Percentiles rank a stretch among this genome's conserved stretches.
Conservation (phyloP, 805 yeast species). For the Lipomyces sp. region DNA sequence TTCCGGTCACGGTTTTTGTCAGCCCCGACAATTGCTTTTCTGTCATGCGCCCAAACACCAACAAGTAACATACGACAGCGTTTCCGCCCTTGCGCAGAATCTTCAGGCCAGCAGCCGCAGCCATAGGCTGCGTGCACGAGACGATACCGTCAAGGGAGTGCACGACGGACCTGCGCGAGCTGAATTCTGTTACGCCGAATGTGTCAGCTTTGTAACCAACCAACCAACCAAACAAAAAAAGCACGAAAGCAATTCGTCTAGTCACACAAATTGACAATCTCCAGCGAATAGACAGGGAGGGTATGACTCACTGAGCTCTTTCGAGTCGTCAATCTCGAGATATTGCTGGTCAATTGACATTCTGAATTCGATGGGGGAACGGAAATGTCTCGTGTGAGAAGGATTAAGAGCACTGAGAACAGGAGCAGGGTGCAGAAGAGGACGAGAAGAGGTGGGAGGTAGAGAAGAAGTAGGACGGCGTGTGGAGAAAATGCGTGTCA, state of each 20-base stretch:
- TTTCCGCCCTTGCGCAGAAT: slow-evolving; percentile 71
- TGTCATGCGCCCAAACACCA: not conserved
- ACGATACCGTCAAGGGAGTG: slow-evolving; percentile 71
- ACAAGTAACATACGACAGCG: slow-evolving; percentile 34
- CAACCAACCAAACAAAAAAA: not conserved
- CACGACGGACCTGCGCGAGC: slow-evolving; percentile 69
- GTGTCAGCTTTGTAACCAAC: not conserved
- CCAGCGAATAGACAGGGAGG: too few relatives aligned
- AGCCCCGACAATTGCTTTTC: not conserved
- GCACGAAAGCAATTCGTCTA: slow-evolving; percentile 1
- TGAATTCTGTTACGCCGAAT: slow-evolving; percentile 34
- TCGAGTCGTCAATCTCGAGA: slow-evolving; percentile 28
- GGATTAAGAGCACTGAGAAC: not conserved
- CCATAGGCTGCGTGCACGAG: slow-evolving; percentile 72
- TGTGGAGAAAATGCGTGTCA: too few relatives aligned
- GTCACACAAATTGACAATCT: too few relatives aligned
- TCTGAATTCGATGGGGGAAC: slow-evolving; percentile 15
- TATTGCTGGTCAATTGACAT: slow-evolving; percentile 29
- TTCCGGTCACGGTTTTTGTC: too few relatives aligned
- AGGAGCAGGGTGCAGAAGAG: too few relatives aligned
- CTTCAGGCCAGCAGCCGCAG: slow-evolving; percentile 67
- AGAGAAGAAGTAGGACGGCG: too few relatives aligned
- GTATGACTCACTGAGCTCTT: slow-evolving; percentile 13
- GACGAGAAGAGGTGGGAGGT: not conserved
- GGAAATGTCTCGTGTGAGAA: slow-evolving; percentile 4